phyloP scores from a whole-genome alignment of 352 stramenopile species.

The Saprolegnia parasitica region DNA sequence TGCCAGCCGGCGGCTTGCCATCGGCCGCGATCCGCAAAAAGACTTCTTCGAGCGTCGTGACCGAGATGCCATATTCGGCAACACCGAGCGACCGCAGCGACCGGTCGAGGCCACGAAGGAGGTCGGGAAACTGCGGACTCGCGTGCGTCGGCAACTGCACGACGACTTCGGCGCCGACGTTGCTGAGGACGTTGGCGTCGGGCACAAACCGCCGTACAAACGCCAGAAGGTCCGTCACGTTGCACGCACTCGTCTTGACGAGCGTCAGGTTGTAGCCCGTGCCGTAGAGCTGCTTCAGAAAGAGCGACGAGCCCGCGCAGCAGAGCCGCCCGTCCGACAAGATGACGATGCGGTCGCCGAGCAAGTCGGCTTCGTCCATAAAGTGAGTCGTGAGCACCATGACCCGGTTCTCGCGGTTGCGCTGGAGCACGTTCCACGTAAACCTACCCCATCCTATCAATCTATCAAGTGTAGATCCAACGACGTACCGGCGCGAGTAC shows the following conservation, averaged over 20 bases:
- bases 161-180: slow-evolving; percentile 91
- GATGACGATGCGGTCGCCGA: slow-evolving; percentile 88
- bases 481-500: slow-evolving; percentile 90
- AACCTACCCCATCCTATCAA: slow-evolving; percentile 26
- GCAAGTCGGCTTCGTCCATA: slow-evolving; percentile 85
- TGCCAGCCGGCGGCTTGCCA: slow-evolving; percentile 10
- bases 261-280: slow-evolving; percentile 86
- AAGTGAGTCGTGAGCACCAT: slow-evolving; percentile 88
- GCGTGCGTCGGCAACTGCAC: slow-evolving; percentile 92
- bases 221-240: neutral
- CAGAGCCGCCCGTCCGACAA: slow-evolving; percentile 88
- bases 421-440: slow-evolving; percentile 60
- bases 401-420: slow-evolving; percentile 52
- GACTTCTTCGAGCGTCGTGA: slow-evolving; percentile 99
- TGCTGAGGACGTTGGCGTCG: slow-evolving; percentile 76
- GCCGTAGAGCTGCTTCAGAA: slow-evolving; percentile 92
- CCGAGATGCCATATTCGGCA: slow-evolving; percentile 92
- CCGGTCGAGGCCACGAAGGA: slow-evolving; percentile 85
- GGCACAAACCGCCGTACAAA: slow-evolving; percentile 60
- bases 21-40: slow-evolving; percentile 81
- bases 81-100: slow-evolving; percentile 52
- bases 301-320: slow-evolving; percentile 82
- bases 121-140: slow-evolving; percentile 71
- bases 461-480: slow-evolving; percentile 48
- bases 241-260: slow-evolving; percentile 35